Percentiles rank a stretch among this genome's conserved stretches.
Conservation (phyloP, 805 yeast species). For the Sugiyamaella smithiae region DNA sequence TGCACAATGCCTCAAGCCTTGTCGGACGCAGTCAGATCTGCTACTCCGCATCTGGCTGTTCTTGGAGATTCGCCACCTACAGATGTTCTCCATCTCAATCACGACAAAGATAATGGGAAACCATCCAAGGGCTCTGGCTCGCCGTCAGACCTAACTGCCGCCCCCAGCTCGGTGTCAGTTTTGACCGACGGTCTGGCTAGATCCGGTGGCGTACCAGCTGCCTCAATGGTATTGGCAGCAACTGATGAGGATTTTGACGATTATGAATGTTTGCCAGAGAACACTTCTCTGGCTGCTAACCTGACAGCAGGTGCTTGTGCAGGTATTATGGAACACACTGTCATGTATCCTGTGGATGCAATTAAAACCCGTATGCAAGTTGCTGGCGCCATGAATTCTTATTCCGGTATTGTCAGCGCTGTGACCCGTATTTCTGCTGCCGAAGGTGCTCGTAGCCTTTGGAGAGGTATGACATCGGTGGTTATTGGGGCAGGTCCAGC, state of each 20-base stretch:
- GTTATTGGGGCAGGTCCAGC: slow-evolving; percentile 99
- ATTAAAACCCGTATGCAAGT: slow-evolving; percentile 94
- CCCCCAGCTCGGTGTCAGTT: background rate
- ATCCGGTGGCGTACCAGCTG: too few species aligned
- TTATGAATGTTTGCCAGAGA: slow-evolving; percentile 87
- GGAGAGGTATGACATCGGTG: slow-evolving; percentile 93
- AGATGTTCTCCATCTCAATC: background rate
- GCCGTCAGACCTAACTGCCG: background rate
- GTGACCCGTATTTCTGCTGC: slow-evolving; percentile 73
- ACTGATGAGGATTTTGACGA: slow-evolving; percentile 41
- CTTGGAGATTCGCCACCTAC: background rate
- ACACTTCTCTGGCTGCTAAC: slow-evolving; percentile 79
- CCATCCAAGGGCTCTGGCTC: slow-evolving; percentile 1
- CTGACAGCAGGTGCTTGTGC: slow-evolving; percentile 95
- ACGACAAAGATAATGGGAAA: background rate
- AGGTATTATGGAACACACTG: slow-evolving; percentile 98
- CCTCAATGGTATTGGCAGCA: background rate
- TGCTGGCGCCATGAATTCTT: slow-evolving; percentile 30
- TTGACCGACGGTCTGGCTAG: background rate
- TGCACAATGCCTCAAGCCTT: too few species aligned
- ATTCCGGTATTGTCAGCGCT: slow-evolving; percentile 54
- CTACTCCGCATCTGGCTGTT: slow-evolving; percentile 18
- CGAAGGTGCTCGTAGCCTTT: slow-evolving; percentile 84
- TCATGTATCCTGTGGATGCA: slow-evolving; percentile 96
- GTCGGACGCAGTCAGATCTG: background rate